Base-by-base conservation (phyloP, 257 asterid species). In the Solanum clarkiae region DNA sequence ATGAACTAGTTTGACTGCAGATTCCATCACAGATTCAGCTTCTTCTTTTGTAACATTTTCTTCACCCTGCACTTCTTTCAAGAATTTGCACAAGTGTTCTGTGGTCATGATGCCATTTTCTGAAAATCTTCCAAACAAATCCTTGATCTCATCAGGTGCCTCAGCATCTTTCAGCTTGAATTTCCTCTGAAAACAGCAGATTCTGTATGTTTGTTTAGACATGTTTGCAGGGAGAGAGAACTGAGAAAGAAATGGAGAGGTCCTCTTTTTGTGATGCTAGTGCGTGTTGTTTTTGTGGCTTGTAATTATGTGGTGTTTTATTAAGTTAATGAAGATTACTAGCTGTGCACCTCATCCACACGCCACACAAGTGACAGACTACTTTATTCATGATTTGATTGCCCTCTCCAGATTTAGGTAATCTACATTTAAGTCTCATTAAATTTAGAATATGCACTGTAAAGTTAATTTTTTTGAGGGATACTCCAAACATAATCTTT, bases 121-220 rank as follows among this genome's bases (percentile, higher is more conserved):
- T 0, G 98, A 95, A 87, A 88, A 92, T 5, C 49, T 86, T 2
- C 85, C 83, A 56, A 95, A 95, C 16, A 92, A n/a, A 10, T 81
- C 86, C 72, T 89, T 92, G 87, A 95, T 88, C 36, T 93, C 98
- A 1, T 80, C 56, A 2, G 97, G 97, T 51, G 89, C 85, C 81
- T 93, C 97, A 7, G 93, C 91, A 86, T 90, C 98, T 80, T 81
- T 91, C 26, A 88, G 49, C 88, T 89, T 89, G 94, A 93, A 95
- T 85, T 74, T 88, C 88, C 98, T 90, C 14, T 77, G 86, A 85
- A 95, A 89, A 86, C 94, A 92, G 55, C 86, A 95, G 4, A 93
- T 88, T 12, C 88, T 93, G 95, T 92, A 95, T 72, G 94, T 93
- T 88, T 90, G 94, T 87, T 92, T 93, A 2, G 98, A 91, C 97